These are phyloP conservation scores for Aspergillus arachidicola DNA, from an alignment of 2,329 filamentous ascomycete species.

Conservation along the genomic window DNA sequence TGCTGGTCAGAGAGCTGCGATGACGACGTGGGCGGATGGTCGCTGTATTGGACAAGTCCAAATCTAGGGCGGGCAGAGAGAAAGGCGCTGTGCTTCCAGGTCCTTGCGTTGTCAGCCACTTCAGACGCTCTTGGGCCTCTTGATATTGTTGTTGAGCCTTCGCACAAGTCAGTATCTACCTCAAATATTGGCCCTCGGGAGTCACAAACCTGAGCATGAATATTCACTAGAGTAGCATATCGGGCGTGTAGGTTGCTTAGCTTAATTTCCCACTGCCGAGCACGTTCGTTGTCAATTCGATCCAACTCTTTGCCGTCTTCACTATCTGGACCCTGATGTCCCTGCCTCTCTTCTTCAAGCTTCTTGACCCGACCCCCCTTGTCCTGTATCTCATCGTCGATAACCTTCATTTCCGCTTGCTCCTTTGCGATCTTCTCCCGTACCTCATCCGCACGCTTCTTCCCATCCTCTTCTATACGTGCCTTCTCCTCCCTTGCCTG, in stretches of 20 bases:
- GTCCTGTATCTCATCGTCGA: constrained; percentile 65
- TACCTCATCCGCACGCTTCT: constrained; percentile 44
- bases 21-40: constrained; percentile 49
- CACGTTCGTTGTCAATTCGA: constrained; percentile 52
- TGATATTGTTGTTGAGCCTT: constrained; percentile 47
- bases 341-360: constrained; percentile 61
- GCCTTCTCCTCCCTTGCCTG: constrained; percentile 47
- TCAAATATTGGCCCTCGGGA: neutral
- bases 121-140: constrained; percentile 49
- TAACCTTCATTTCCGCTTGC: constrained; percentile 53
- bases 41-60: constrained; percentile 43
- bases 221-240: constrained; percentile 45
- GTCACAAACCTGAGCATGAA: constrained; percentile 40
- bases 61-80: constrained; percentile 44
- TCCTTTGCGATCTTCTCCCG: constrained; percentile 49
- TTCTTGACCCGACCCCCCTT: constrained; percentile 63
- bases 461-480: constrained; percentile 43
- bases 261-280: constrained; percentile 50
- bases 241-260: constrained; percentile 45
- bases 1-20: constrained; percentile 50
- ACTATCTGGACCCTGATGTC: constrained; percentile 49
- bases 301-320: constrained; percentile 56
- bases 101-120: constrained; percentile 46
- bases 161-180: constrained; percentile 7
- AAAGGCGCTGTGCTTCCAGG: constrained; percentile 43